A percentile compares a stretch with the other conserved stretches of the same genome.
phyloP scores from a whole-genome alignment of 805 yeast species.

The Kazachstania psychrophila region DNA sequence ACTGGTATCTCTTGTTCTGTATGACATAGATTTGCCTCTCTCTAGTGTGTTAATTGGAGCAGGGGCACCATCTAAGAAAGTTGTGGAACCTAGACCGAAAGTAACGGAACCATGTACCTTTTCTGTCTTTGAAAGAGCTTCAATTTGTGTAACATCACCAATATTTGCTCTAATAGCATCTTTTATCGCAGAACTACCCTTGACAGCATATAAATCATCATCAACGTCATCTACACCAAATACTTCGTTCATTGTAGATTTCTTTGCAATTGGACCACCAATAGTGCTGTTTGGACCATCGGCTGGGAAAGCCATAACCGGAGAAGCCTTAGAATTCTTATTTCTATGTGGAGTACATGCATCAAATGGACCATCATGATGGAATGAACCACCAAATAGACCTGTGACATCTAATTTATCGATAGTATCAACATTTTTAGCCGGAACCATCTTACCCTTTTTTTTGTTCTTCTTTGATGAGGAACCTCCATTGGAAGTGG shows the following conservation, averaged over 20 bases:
- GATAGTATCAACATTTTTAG: conserved; percentile 81
- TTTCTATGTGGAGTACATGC: conserved; percentile 97
- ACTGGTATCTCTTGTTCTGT: conserved; percentile 39
- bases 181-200: conserved; percentile 17
- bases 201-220: conserved; percentile 15
- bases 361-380: conserved; percentile 98
- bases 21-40: conserved; percentile 78
- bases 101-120: conserved; percentile 83
- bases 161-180: conserved; percentile 44
- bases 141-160: conserved; percentile 50
- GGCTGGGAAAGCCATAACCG: conserved; percentile 89
- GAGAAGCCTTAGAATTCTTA: conserved; percentile 65
- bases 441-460: conserved; percentile 35
- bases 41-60: conserved; percentile 56
- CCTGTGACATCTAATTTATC: conserved; percentile 96
- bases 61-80: conserved; percentile 94
- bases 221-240: conserved; percentile 54
- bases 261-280: conserved; percentile 52
- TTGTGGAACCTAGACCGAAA: conserved; percentile 82
- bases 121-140: conserved; percentile 55
- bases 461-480: conserved; percentile 26
- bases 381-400: conserved; percentile 87
- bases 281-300: conserved; percentile 71
- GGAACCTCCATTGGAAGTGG: neutral
- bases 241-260: conserved; percentile 60